Evolutionary conservation across 192 early-diverging fungal species (phyloP).

Genomic region (Coemansia interrupta): DNA sequence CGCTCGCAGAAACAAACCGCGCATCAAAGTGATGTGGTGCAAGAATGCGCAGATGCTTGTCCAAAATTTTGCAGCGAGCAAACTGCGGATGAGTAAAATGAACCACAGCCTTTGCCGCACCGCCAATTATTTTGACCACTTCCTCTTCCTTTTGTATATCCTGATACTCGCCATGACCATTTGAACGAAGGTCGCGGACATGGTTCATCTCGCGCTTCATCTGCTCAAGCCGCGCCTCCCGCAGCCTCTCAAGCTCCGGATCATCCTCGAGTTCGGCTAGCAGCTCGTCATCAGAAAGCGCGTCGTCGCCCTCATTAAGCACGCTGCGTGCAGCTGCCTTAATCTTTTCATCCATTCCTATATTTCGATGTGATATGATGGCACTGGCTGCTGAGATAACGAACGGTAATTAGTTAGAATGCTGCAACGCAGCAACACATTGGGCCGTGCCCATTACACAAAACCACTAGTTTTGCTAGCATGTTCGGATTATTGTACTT

Average conservation of each 20-base stretch:
- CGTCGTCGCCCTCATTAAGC: conserved; percentile 50
- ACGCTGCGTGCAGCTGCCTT: conserved; percentile 31
- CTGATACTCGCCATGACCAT: conserved; percentile 72
- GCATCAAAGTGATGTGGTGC: conserved; percentile 79
- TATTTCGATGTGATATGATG: neutral
- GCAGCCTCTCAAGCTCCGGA: conserved; percentile 62
- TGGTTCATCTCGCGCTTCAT: conserved; percentile 72
- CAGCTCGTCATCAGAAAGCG: conserved; percentile 72
- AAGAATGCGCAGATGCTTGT: conserved; percentile 83
- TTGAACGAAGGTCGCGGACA: conserved; percentile 59
- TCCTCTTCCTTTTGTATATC: conserved; percentile 79
- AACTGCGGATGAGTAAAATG: conserved; percentile 95
- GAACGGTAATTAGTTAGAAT: neutral
- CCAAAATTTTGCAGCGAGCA: conserved; percentile 87
- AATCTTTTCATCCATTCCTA: conserved; percentile 39
- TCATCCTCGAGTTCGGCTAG: conserved; percentile 86
- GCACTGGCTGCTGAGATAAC: neutral
- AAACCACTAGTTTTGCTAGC: no score
- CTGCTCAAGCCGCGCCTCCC: conserved; percentile 82
- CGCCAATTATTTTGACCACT: conserved; percentile 74
- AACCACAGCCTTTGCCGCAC: conserved; percentile 61
- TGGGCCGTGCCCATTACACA: no score
- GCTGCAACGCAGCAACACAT: neutral
- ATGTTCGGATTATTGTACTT: no score
- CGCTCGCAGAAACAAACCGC: conserved; percentile 83